A percentile compares a stretch with the other conserved stretches of the same genome.
Conservation (phyloP, 78 protist genomes). For the Neovahlkampfia damariscottae region DNA sequence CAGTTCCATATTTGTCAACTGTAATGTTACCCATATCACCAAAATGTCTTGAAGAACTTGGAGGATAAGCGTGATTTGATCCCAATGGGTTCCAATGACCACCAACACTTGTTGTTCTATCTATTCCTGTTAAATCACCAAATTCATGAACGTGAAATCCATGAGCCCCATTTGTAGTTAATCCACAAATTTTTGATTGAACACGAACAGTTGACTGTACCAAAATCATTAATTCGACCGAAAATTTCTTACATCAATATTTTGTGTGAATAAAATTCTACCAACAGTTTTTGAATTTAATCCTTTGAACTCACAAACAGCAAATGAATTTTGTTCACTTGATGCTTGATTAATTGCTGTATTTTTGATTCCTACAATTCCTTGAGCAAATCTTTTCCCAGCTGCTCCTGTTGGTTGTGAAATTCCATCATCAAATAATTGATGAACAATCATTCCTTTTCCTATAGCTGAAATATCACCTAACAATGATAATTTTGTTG, state of each 20-base stretch:
- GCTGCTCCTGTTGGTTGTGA: constrained; percentile 1
- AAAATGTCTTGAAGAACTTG: not conserved
- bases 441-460: not conserved
- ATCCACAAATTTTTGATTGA: not conserved
- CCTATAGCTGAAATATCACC: not conserved
- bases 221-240: not conserved
- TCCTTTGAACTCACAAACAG: not conserved
- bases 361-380: not conserved
- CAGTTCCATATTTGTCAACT: not conserved
- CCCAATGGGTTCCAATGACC: not conserved
- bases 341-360: not conserved
- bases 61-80: not conserved
- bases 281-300: too few species aligned
- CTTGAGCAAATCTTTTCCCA: not conserved
- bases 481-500: too few species aligned
- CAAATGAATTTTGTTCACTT: not conserved
- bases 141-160: not conserved
- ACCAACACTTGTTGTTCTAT: not conserved
- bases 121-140: not conserved
- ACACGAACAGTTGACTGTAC: not conserved
- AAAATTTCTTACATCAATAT: too few species aligned
- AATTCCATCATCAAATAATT: not conserved
- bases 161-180: not conserved
- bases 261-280: not conserved
- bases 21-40: not conserved